Evolutionary conservation across 202 grass and related monocot genomes (phyloP).

Genomic region (Miscanthus sacchariflorus): DNA sequence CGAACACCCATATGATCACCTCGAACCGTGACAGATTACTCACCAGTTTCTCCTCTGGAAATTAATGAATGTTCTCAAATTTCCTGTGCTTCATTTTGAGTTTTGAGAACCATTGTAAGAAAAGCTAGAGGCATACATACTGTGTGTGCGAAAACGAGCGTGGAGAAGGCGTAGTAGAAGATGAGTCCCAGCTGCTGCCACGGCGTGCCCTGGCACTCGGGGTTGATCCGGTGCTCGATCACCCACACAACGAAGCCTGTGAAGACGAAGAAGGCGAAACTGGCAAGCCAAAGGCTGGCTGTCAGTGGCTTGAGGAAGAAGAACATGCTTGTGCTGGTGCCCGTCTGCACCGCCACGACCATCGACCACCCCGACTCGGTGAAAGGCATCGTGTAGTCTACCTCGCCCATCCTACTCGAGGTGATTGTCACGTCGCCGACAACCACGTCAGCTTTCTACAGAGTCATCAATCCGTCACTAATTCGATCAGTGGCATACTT

Average conservation of each 20-base stretch:
- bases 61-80: too few relatives aligned
- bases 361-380: constrained; percentile 85
- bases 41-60: too few relatives aligned
- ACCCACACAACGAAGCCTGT: constrained; percentile 87
- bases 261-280: constrained; percentile 80
- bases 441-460: too few relatives aligned
- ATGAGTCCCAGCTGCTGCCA: constrained; percentile 76
- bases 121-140: too few relatives aligned
- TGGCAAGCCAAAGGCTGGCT: constrained; percentile 66
- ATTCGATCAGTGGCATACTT: too few relatives aligned
- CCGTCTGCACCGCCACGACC: constrained; percentile 57
- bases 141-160: constrained; percentile 48
- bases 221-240: constrained; percentile 83
- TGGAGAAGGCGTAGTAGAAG: constrained; percentile 95
- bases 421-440: constrained; percentile 81
- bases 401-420: constrained; percentile 50
- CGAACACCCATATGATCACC: too few relatives aligned
- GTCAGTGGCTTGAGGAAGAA: constrained; percentile 86
- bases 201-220: constrained; percentile 68
- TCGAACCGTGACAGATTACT: too few relatives aligned
- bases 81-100: too few relatives aligned
- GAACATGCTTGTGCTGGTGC: constrained; percentile 60
- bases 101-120: too few relatives aligned
- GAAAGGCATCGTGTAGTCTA: constrained; percentile 85
- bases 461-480: too few relatives aligned